These are phyloP conservation scores for Hygrophoropsis aurantiaca DNA, from an alignment of 768 basidiomycete genomes.

Conservation along the genomic window DNA sequence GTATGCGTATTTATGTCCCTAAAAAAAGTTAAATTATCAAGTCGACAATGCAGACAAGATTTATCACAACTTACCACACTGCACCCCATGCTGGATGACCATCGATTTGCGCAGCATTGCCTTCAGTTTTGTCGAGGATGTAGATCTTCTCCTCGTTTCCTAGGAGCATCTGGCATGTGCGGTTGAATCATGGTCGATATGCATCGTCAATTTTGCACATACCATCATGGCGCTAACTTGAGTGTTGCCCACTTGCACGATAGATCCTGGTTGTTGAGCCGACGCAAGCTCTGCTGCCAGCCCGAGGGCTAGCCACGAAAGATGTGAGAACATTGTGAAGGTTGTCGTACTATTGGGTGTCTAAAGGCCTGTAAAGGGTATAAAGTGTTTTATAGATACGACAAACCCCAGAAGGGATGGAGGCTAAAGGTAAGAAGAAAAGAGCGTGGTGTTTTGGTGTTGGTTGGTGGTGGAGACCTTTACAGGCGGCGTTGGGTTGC, in stretches of 20 bases:
- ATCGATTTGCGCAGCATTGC: slow-evolving; percentile 62
- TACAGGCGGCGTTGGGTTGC: slow-evolving; percentile 3
- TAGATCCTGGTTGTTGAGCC: slow-evolving; percentile 18
- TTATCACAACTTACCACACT: slow-evolving; percentile 48
- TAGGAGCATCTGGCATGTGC: slow-evolving; percentile 62
- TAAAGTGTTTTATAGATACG: neutral
- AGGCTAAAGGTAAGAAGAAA: neutral
- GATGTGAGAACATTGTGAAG: slow-evolving; percentile 27
- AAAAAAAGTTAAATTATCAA: neutral
- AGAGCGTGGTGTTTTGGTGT: neutral
- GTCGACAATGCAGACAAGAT: neutral
- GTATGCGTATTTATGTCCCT: slow-evolving; percentile 65
- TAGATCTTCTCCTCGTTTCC: slow-evolving; percentile 82
- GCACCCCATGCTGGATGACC: slow-evolving; percentile 77
- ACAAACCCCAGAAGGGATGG: neutral
- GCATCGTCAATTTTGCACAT: slow-evolving; percentile 11
- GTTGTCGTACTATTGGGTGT: neutral
- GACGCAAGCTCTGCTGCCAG: slow-evolving; percentile 34
- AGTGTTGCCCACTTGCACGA: slow-evolving; percentile 31
- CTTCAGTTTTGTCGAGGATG: slow-evolving; percentile 89
- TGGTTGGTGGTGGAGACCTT: neutral
- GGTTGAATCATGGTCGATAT: neutral
- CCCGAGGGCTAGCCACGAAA: slow-evolving; percentile 44
- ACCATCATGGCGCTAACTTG: slow-evolving; percentile 58
- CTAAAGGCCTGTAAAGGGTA: neutral